Base-by-base conservation (phyloP, 768 basidiomycete genomes). In the Gymnopilus dilepis region DNA sequence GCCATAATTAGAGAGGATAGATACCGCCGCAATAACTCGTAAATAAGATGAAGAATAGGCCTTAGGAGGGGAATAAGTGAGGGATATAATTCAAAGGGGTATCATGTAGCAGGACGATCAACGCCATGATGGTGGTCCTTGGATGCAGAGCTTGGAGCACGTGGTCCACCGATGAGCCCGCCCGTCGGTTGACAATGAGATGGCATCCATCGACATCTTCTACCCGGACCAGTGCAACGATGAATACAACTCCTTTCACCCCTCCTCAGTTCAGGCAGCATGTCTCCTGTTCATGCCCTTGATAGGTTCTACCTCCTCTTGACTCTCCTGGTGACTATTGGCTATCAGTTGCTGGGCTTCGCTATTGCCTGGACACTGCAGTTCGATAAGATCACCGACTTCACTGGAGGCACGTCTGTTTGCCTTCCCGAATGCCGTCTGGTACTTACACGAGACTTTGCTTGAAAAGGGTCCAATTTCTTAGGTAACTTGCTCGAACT, bases 351-450 rank as follows among this genome's bases (percentile, higher is more conserved):
- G 4, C 60, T 75, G 0, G 89, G 88, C 6, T 90, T 90, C 65
- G 78, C 81, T 4, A 84, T 90, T 57, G 87, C 89, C 6, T 90
- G 86, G 84, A 84, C 84, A 0, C 76, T 87, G 38, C 83, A 88
- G 76, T 88, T 89, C 66, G 88, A 91, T 73, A 90, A 91, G 70
- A 86, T 90, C 45, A 90, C 88, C 12, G 89, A 89, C 72, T 85
- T 89, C 59, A 87, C 85, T 2, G 85, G 86, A 64, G 82, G 83
- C 81, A 34, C 21, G 75, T 64, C 58, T 53, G 55, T 63, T 59
- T 51, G 38, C 28, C 48, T 58, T 24, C 11, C 65, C 30, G 56
- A 22, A 24, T 22, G 9, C 19, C 30, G 47, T 24, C 9, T 28
- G 7, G n/a, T 28, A 9, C 30, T 37, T 26, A 38, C 33, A 19